Evolutionary conservation across 331 rosid genomes (phyloP), one percentile per base, ranked within the genome.

Genomic region (Quercus lobata): DNA sequence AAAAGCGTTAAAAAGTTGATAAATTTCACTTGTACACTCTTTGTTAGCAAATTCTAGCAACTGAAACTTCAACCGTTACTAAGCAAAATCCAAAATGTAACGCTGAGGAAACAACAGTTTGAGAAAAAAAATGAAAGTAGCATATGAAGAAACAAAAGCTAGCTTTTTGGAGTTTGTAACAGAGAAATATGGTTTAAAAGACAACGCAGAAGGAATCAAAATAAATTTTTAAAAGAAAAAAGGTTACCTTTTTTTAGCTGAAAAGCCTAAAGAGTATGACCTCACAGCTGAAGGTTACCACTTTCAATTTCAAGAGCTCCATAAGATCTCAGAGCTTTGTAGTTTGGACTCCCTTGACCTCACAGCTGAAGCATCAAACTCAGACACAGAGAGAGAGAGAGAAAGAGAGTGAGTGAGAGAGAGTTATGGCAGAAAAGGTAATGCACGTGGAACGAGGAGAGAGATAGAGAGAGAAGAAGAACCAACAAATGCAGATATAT

Each of bases 221-320:
- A 12, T 1, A 49, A 49, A 49, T 3, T 49, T 49, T 14, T 49
- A 3, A 49, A 49, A 49, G 17, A 15, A 1, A 49, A 49, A 49
- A 49, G 55, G 15, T 68, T 74, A 78, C 86, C 80, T 74, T 8
- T 34, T 79, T 41, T 22, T 16, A 56, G 35, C 60, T 41, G 19
- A 27, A 71, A 69, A 35, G 57, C 58, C 14, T 7, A 72, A 56
- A 79, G 69, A 72, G 35, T 32, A 30, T 18, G 41, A 62, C 73
- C 30, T 27, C 30, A 27, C 30, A 27, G 30, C 30, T 27, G 30
- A 27, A 27, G 30, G 30, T 27, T 27, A 27, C 30, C 81, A 71
- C 79, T 56, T 69, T 57, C 76, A 83, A 75, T 56, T 69, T 57
- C 73, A 83, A 62, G 41, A 57, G 58, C 60, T 37, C 22, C 35